A percentile compares a stretch with the other conserved stretches of the same genome.
Evolutionary conservation across 495 filamentous ascomycete species (phyloP).

Genomic region (Neurospora sp.): DNA sequence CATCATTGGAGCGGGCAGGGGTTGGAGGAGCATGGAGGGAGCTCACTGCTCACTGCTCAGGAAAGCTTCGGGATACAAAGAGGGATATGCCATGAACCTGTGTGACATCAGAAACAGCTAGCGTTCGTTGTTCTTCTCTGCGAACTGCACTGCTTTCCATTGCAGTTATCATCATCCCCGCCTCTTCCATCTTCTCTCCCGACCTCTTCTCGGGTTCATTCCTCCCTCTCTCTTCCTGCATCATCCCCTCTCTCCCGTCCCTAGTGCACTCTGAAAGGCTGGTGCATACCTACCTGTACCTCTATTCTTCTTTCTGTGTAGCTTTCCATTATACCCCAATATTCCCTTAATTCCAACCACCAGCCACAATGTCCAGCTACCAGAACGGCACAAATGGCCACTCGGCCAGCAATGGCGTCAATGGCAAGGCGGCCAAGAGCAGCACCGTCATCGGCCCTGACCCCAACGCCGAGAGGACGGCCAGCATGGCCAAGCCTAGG

Average conservation of each 20-base stretch:
- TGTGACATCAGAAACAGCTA: background rate
- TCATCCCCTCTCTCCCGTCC: background rate
- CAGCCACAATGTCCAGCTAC: conserved; percentile 7
- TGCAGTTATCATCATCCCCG: background rate
- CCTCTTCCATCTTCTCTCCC: background rate
- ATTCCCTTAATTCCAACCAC: background rate
- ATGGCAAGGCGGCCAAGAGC: conserved; percentile 2
- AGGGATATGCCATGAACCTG: background rate
- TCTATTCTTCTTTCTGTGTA: background rate
- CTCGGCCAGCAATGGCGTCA: background rate
- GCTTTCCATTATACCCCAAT: background rate
- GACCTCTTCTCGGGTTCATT: background rate
- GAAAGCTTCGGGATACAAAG: background rate
- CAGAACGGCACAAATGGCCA: conserved; percentile 1
- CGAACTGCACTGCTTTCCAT: background rate
- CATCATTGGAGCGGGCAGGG: background rate
- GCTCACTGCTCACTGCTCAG: background rate
- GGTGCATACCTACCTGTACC: background rate
- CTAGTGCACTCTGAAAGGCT: background rate
- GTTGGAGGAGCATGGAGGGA: background rate
- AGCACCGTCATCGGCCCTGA: background rate
- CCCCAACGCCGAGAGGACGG: conserved; percentile 5
- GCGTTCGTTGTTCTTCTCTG: background rate
- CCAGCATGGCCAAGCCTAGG: conserved; percentile 16
- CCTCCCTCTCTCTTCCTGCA: background rate